phyloP scores from a whole-genome alignment of 768 basidiomycete genomes.

The Suillus lakei region DNA sequence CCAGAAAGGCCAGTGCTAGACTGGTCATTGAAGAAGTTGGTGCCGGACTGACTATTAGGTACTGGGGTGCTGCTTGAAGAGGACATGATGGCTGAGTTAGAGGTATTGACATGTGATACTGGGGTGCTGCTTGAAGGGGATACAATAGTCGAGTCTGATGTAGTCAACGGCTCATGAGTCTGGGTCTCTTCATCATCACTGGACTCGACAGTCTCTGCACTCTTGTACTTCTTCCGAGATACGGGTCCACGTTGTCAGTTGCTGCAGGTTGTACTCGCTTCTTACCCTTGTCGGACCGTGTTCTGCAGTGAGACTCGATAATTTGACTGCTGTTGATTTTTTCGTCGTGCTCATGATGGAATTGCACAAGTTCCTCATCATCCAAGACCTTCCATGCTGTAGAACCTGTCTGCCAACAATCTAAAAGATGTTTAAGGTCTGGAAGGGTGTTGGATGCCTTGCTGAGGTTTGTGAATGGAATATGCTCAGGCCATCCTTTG shows the following conservation, averaged over 20 bases:
- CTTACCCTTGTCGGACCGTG: slow-evolving; percentile 6
- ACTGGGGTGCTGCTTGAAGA: no score
- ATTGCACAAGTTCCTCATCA: background rate
- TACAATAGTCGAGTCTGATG: no score
- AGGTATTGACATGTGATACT: no score
- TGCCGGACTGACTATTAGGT: no score
- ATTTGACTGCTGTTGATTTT: slow-evolving; percentile 4
- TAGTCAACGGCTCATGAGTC: no score
- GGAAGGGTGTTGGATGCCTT: slow-evolving; percentile 6
- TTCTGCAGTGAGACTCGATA: background rate
- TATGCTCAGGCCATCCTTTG: slow-evolving; percentile 7
- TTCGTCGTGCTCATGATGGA: background rate
- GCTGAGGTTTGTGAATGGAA: slow-evolving; percentile 11
- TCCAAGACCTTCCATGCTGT: no score
- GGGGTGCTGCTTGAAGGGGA: no score
- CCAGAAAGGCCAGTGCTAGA: no score
- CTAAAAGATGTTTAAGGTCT: no score
- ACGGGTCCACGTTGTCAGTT: background rate
- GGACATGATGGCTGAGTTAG: no score
- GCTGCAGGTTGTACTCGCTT: background rate
- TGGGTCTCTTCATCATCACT: background rate
- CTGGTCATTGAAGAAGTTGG: no score
- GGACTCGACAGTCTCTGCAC: background rate
- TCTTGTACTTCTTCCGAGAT: background rate
- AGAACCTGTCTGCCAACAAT: no score